Conservation (phyloP, 116 monocot genomes). For the Dioscorea cayenensis region DNA sequence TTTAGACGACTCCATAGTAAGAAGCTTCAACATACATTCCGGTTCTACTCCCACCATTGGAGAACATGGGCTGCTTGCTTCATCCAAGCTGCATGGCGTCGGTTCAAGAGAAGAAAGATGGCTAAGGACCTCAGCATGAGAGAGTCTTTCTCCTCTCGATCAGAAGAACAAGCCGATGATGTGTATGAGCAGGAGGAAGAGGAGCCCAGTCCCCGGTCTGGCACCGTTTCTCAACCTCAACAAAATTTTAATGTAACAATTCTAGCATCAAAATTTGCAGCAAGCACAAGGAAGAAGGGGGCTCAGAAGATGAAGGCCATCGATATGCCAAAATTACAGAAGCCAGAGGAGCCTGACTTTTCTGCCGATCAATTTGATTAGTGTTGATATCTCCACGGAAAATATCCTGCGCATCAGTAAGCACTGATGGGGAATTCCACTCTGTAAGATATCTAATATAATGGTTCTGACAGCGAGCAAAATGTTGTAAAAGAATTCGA, state of each 20-base stretch:
- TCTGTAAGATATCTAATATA: neutral
- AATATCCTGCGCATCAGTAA: neutral
- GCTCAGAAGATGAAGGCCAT: slow-evolving; percentile 23
- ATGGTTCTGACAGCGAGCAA: neutral
- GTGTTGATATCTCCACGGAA: neutral
- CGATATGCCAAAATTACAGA: slow-evolving; percentile 38
- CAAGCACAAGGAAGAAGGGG: slow-evolving; percentile 34
- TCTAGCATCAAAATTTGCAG: slow-evolving; percentile 25
- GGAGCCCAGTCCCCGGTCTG: neutral
- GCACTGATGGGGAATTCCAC: neutral
- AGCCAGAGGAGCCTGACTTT: slow-evolving; percentile 72
- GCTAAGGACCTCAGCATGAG: slow-evolving; percentile 44
- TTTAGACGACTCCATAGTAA: slow-evolving; percentile 84
- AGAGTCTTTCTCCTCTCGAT: slow-evolving; percentile 42
- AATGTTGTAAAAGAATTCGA: neutral
- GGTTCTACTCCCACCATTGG: slow-evolving; percentile 85
- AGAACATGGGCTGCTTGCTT: slow-evolving; percentile 91
- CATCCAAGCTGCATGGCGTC: slow-evolving; percentile 80
- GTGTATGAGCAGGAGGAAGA: slow-evolving; percentile 30
- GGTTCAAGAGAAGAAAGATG: slow-evolving; percentile 67
- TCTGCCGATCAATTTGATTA: slow-evolving; percentile 37
- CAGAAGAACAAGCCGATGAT: slow-evolving; percentile 24
- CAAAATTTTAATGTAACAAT: slow-evolving; percentile 18
- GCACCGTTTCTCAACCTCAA: slow-evolving; percentile 10
- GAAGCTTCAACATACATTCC: slow-evolving; percentile 82